A percentile compares a stretch with the other conserved stretches of the same genome.
Evolutionary conservation across 1,284 basidiomycete species (phyloP).

Genomic region (Baeospora myosura): DNA sequence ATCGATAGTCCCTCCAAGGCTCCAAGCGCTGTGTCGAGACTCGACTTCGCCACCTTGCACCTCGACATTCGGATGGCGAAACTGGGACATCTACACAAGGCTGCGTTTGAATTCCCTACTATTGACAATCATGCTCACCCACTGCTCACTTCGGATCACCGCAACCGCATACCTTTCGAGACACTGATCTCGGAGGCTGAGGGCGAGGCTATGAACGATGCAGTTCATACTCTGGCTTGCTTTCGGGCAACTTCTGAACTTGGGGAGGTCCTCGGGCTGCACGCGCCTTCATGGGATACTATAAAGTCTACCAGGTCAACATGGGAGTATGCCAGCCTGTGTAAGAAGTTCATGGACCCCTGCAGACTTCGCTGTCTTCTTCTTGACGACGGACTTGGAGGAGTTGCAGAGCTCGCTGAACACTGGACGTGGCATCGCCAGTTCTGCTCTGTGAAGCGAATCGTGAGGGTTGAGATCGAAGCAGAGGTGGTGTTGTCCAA

Average conservation of each 20-base stretch:
- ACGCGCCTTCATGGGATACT: constrained; percentile 45
- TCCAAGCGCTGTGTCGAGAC: too few species aligned
- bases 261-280: constrained; percentile 36
- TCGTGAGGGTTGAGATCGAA: constrained; percentile 59
- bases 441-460: constrained; percentile 50
- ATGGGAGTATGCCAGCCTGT: constrained; percentile 48
- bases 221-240: constrained; percentile 49
- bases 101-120: constrained; percentile 32
- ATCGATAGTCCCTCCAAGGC: too few species aligned
- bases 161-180: constrained; percentile 47
- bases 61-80: not conserved
- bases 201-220: constrained; percentile 46
- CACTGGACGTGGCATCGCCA: constrained; percentile 53
- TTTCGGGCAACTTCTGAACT: constrained; percentile 52
- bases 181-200: constrained; percentile 58
- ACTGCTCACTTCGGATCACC: constrained; percentile 41
- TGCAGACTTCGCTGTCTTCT: constrained; percentile 57
- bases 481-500: constrained; percentile 45
- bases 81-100: constrained; percentile 18
- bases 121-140: constrained; percentile 77
- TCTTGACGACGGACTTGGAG: constrained; percentile 63
- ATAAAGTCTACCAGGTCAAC: constrained; percentile 39
- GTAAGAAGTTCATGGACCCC: constrained; percentile 42
- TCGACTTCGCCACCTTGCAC: too few species aligned
- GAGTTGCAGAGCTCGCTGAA: constrained; percentile 39